Base-by-base conservation (phyloP, 768 basidiomycete genomes). In the Obba rivulosa region DNA sequence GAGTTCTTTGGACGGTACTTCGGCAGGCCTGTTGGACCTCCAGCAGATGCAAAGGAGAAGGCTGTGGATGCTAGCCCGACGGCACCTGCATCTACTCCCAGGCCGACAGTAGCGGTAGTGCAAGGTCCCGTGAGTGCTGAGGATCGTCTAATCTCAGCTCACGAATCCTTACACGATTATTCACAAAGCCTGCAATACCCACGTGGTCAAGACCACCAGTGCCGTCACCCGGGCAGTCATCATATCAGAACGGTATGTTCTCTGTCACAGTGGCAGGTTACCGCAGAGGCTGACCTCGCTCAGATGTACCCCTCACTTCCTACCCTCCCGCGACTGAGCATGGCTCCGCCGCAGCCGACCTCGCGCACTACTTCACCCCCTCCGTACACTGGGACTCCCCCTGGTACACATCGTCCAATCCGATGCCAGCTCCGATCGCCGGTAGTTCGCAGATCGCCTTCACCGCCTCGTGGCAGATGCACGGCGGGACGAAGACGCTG, bases 1-100 rank as follows among this genome's bases (percentile, higher is more conserved):
- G 87, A 89, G 57, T 90, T 83, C 66, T 91, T 91, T 57, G 73
- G 77, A 14, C 71, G 73, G 28, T 69, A 68, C 42, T 62, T 72
- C 18, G 56, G 62, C 20, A 61, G 65, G 7, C 43, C 50, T 4
- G 44, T 50, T 2, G 49, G 50, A 1, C 36, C 48, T 14, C 49
- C 50, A 11, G 45, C 34, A 22, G 14, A 40, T 9, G 22, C n/a
- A 17, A 35, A 37, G 28, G 20, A 16, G 3, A 13, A 21, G n/a
- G 20, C 41, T n/a, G 23, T 31, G 40, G 38, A 24, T 21, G 10
- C 17, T 16, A 8, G 41, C 41, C n/a, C 24, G 21, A 21, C 23
- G n/a, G 9, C 24, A 24, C 18, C 36, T 8, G n/a, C 38, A 8
- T 18, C 22, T 23, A 36, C 45, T 21, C 45, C 45, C n/a, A 36